Evolutionary conservation across 768 basidiomycete species (phyloP), one percentile per base, ranked within the genome.

Genomic region (Podaxis sp.): DNA sequence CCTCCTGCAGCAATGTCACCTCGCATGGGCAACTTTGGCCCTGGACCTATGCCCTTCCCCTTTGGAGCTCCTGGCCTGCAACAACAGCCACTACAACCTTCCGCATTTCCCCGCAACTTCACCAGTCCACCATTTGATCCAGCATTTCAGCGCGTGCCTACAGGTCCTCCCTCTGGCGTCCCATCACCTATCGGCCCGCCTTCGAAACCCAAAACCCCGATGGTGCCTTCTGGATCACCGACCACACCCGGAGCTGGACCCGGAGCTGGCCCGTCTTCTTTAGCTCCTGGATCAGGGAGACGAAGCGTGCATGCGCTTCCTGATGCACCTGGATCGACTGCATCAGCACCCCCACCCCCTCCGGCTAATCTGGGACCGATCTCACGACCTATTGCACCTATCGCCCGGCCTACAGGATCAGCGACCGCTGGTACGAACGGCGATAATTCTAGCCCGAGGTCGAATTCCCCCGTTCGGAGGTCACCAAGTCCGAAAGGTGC

Each of bases 361-460:
- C 75, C 75, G 49, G 68, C 78, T 6, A 82, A 80, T 52, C 86
- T 83, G 26, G 87, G 89, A 22, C 87, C 85, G 12, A 87, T 88
- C 64, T 82, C 81, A 19, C 81, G 86, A 26, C 87, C 87, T 4
- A 79, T 83, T 36, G 84, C 86, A 15, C 89, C 90, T 11, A 90
- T 93, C 55, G 90, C 89, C 4, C 81, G 87, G 3, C 89, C 89
- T 0, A 80, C 79, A 24, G 62, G 4, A 72, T 76, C 66, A 57
- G 64, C 42, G n/a, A 65, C 28, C 48, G 19, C 63, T 28, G 46
- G 38, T 65, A 62, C 66, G 22, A 73, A 72, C 19, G 81, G 80
- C 4, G 85, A 87, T 15, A 81, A 80, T 0, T 79, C 82, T 9
- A 85, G 82, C 7, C 86, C 88, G 0, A 85, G 84, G 2, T 87